Evolutionary conservation across 352 stramenopile species (phyloP), one percentile per base, ranked within the genome.

Genomic region (Aphanomyces cochlioides): DNA sequence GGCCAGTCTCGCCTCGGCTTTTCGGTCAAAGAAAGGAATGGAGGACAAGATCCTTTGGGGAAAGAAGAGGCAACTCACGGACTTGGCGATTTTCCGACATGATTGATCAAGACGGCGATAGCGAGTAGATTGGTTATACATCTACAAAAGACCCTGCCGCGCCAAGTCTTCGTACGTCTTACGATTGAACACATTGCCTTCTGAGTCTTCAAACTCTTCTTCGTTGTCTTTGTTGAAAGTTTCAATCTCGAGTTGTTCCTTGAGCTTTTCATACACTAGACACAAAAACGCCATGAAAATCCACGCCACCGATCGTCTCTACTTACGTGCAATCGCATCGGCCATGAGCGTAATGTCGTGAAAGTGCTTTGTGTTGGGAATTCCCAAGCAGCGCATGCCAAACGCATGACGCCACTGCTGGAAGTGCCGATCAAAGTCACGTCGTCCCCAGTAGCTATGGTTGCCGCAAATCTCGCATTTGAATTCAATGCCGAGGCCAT

Each of bases 321-420:
- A 38, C 82, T 68, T 82, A 92, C 83, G 56, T 53, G 88, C 80
- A 54, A 91, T 93, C 39, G 96, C 96, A 78, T 99, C 97, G 64
- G 96, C 93, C 78, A 99, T 99, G 61, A 96, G 92, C 36, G 92
- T 99, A 48, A 99, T 98, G 63, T 98, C 97, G 82, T 99, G 96
- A 79, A 99, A 99, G 75, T 99, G 97, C 74, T 99, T 99, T 15
- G 96, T 99, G 80, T 99, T 99, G 6, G 97, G 97, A 78, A 99
- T 99, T 40, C 96, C 96, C 39, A 99, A 83, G 75, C 95, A 98
- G 38, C 93, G 92, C 97, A 99, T 99, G 73, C 97, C 97, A 78
- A 98, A 96, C 5, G 93, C 90, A 78, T 99, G 97, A 38, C 95
- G 94, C 79, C 93, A 98, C 79, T 99, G 96, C 66, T 98, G 95